A percentile compares a stretch with the other conserved stretches of the same genome.
These are phyloP conservation scores for Pecoramyces ruminantium DNA, from an alignment of 192 early-diverging fungal species.

Conservation along the genomic window DNA sequence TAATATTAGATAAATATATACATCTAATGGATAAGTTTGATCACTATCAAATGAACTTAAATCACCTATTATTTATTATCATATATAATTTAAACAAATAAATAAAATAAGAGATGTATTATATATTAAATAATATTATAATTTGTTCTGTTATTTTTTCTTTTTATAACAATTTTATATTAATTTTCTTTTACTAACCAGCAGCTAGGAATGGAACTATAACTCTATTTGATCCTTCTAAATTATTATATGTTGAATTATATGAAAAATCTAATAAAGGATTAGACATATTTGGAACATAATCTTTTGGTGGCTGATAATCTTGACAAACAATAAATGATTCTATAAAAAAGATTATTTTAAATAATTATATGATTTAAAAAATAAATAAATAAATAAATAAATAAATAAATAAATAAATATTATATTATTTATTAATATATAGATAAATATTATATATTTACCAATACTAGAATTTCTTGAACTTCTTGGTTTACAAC, in stretches of 20 bases:
- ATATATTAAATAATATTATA: no score
- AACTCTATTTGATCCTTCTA: background rate
- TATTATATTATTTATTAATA: no score
- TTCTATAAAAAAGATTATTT: slow-evolving; percentile 22
- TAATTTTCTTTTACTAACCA: background rate
- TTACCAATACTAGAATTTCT: slow-evolving; percentile 63
- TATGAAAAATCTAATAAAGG: slow-evolving; percentile 72
- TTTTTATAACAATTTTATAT: no score
- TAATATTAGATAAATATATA: slow-evolving; percentile 3
- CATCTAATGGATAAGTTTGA: slow-evolving; percentile 57
- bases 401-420: no score
- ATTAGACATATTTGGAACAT: slow-evolving; percentile 76
- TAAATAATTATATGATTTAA: no score
- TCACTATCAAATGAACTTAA: slow-evolving; percentile 77
- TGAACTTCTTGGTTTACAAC: slow-evolving; percentile 82
- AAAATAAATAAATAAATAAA: no score
- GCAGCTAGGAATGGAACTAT: slow-evolving; percentile 3
- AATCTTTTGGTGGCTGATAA: slow-evolving; percentile 68
- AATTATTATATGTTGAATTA: slow-evolving; percentile 7
- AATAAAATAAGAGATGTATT: no score
- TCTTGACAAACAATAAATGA: slow-evolving; percentile 85
- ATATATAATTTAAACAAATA: background rate
- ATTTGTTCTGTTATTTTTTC: no score
- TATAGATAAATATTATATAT: no score
- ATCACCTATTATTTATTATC: slow-evolving; percentile 38